Evolutionary conservation across 2,329 filamentous ascomycete genomes (phyloP), one percentile per base, ranked within the genome.

Genomic region (Albifimbria verrucaria): DNA sequence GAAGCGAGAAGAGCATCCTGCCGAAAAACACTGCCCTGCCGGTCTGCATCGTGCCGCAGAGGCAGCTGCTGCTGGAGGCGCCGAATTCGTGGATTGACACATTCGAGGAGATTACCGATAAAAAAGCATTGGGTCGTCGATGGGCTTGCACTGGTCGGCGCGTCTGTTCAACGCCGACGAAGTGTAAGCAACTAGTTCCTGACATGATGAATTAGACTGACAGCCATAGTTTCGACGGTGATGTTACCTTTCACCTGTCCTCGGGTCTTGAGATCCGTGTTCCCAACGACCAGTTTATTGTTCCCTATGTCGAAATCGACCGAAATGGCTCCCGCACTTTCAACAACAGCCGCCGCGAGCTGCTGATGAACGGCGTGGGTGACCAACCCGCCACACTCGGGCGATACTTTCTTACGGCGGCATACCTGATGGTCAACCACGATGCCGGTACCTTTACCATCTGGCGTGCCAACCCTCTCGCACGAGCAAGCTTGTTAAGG

Each of bases 351-450:
- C 24, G 49, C 10, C 52, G 60, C 2, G 65, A 65, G n/a, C 57
- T 68, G 18, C 56, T 66, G 3, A 58, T 70, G 4, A 63, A 59
- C 17, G 50, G 47, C 2, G 12, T 64, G 1, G 50, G 42, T 7
- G 53, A 57, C 15, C 56, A 61, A 17, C 59, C 58, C 0, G 56
- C 64, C 0, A 66, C 62, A 0, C 54, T 71, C 0, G 69, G 69
- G 2, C 60, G 68, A 1, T 69, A 68, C 44, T 71, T 72, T 42
- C 56, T 70, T 11, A 70, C 67, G 0, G 55, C 65, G 0, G 69
- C 68, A 1, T 71, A 71, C 48, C 57, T 72, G 1, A 71, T 71
- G 69, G 65, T 71, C 7, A 62, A 71, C 39, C 62, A 66, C 22
- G 68, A 71, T 9, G 59, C 63, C 7, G 52, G 59, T 1, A 65